Percentiles rank a stretch among this genome's conserved stretches.
Evolutionary conservation across 345 rosid genomes (phyloP).

Genomic region (Pugionium cornutum): DNA sequence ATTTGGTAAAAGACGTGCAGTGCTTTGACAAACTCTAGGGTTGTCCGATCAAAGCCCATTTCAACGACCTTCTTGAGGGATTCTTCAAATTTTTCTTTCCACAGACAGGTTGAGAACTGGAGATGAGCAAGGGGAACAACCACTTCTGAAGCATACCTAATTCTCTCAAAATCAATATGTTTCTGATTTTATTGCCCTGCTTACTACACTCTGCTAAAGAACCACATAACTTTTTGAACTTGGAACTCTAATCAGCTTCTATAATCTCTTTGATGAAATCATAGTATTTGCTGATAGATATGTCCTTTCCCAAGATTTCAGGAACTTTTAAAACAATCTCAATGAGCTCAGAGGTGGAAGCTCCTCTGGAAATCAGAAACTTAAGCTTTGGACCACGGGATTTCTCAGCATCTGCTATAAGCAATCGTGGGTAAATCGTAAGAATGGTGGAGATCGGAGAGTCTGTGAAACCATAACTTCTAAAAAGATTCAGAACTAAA

Average conservation of each 20-base stretch:
- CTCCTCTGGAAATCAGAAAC: slow-evolving; percentile 25
- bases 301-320: not conserved
- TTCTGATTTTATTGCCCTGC: slow-evolving; percentile 10
- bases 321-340: slow-evolving; percentile 14
- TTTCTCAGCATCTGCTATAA: slow-evolving; percentile 16
- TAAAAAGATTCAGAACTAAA: slow-evolving; percentile 16
- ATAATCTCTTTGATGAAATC: slow-evolving; percentile 23
- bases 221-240: not conserved
- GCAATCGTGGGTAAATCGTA: slow-evolving; percentile 22
- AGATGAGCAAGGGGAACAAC: slow-evolving; percentile 11
- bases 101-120: not conserved
- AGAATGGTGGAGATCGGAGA: slow-evolving; percentile 31
- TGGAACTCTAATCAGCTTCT: not conserved
- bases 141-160: slow-evolving; percentile 29
- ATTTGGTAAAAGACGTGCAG: not conserved
- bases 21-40: slow-evolving; percentile 29
- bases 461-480: slow-evolving; percentile 25
- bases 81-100: slow-evolving; percentile 12
- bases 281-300: not conserved
- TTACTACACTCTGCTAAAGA: not conserved
- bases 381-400: slow-evolving; percentile 35
- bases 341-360: slow-evolving; percentile 6
- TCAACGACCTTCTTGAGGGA: slow-evolving; percentile 18
- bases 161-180: slow-evolving; percentile 18
- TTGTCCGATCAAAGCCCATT: slow-evolving; percentile 38